Evolutionary conservation across 768 basidiomycete genomes (phyloP), one percentile per base, ranked within the genome.

Genomic region (Thelephora aurantiotincta): DNA sequence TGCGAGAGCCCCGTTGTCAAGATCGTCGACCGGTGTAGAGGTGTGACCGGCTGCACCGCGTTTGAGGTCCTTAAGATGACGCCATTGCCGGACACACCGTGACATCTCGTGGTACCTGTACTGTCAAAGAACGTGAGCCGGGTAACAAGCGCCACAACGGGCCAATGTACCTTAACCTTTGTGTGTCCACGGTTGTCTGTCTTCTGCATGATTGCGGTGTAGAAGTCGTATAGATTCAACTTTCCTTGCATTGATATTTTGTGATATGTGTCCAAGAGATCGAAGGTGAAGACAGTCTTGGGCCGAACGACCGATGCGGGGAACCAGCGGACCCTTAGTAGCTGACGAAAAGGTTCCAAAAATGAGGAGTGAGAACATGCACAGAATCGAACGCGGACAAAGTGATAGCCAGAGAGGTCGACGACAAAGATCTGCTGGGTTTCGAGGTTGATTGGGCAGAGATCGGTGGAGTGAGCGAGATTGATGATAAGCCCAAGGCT

Each of bases 181-280:
- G 0, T 20, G 0, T 55, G 48, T 0, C 63, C 61, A 5, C 56
- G 61, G 44, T 67, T 68, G 38, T 68, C 60, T 0, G 62, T 63
- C n/a, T 47, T 33, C 6, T 56, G 50, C 1, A 37, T 51, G 1
- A 69, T 43, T 0, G 57, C 34, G 1, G 50, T 50, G 45, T 65
- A 68, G 48, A 60, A 68, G 33, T 66, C 60, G 30, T 54, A 66
- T 0, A 48, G 54, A 0, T 61, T 64, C 0, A 58, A 26, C 46
- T 68, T 68, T 0, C 60, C 61, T 35, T 63, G 55, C 14, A 66
- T 58, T 0, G 57, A 56, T 1, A 36, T 36, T 36, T 36, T 36
- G 35, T 36, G 35, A 36, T 36, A 36, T 36, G 63, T 0, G 64
- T 68, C 1, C 59, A 56, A 0, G 57, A n/a, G n/a, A n/a, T n/a